These are phyloP conservation scores for Entrophospora sp. DNA, from an alignment of 192 early-diverging fungal genomes.

Conservation along the genomic window DNA sequence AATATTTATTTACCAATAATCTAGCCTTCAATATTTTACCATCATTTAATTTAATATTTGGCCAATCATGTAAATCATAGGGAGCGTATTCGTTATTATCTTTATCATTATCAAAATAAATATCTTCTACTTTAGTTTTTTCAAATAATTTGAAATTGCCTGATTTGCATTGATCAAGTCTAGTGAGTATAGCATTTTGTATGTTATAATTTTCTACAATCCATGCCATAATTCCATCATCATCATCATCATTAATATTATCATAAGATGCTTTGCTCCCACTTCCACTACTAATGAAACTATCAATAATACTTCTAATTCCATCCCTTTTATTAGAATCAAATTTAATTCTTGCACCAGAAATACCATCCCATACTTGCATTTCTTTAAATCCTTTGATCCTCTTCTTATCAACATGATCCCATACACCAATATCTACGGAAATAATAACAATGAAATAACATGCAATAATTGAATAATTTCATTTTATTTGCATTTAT, in stretches of 20 bases:
- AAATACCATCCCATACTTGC: constrained; percentile 74
- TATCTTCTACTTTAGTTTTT: constrained; percentile 52
- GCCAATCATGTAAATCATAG: constrained; percentile 56
- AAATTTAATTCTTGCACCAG: constrained; percentile 57
- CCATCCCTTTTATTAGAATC: too few species aligned
- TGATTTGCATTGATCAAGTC: constrained; percentile 29
- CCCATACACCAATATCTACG: constrained; percentile 57
- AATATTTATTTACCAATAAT: constrained; percentile 53
- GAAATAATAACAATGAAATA: constrained; percentile 6
- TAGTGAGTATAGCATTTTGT: constrained; percentile 55
- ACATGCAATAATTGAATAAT: too few species aligned
- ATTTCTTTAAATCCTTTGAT: constrained; percentile 58
- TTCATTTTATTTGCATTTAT: too few species aligned
- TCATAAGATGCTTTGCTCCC: too few species aligned
- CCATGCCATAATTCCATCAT: constrained; percentile 51
- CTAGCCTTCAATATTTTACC: constrained; percentile 54
- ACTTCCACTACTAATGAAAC: too few species aligned
- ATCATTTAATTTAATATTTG: constrained; percentile 58
- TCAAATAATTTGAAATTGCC: constrained; percentile 60
- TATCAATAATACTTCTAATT: too few species aligned
- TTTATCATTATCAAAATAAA: constrained; percentile 28
- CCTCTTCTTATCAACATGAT: constrained; percentile 47
- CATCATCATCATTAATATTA: constrained; percentile 29
- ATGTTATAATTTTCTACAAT: constrained; percentile 87
- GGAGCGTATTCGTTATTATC: background rate